Conservation (phyloP, 495 filamentous ascomycete genomes). For the Penicillium paxilli region DNA sequence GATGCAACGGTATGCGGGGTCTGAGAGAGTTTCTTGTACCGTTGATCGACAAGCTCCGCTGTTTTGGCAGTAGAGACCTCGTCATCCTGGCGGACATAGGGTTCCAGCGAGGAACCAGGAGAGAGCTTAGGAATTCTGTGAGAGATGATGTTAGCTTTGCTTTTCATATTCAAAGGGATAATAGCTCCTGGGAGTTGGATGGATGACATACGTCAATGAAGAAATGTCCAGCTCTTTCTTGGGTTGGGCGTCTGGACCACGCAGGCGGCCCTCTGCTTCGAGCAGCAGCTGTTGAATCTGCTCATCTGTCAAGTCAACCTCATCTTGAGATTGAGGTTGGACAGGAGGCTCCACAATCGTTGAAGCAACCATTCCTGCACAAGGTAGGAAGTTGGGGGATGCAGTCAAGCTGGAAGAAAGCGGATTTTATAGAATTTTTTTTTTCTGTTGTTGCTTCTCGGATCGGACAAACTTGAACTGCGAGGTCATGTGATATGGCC, state of each 20-base stretch:
- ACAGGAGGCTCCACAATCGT: constrained; percentile 2
- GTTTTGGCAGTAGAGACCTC: constrained; percentile 49
- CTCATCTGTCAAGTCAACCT: constrained; percentile 46
- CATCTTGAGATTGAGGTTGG: constrained; percentile 18
- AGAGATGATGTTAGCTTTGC: not conserved
- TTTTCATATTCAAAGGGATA: too few relatives aligned
- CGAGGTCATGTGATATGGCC: constrained; percentile 15
- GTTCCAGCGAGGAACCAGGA: constrained; percentile 32
- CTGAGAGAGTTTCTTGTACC: constrained; percentile 44
- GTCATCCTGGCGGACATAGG: constrained; percentile 50
- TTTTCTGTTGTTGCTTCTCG: constrained; percentile 22
- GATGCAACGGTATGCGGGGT: constrained; percentile 39
- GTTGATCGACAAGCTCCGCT: constrained; percentile 39
- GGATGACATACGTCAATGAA: constrained; percentile 23
- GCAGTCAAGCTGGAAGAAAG: constrained; percentile 1
- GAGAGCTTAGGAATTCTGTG: constrained; percentile 49
- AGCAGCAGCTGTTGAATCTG: constrained; percentile 62
- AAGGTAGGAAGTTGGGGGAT: constrained; percentile 13
- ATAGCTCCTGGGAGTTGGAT: not conserved
- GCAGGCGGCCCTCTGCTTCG: constrained; percentile 63
- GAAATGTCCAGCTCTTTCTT: constrained; percentile 8
- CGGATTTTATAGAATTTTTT: constrained; percentile 28
- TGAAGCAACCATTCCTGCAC: constrained; percentile 22
- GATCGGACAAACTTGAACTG: constrained; percentile 21
- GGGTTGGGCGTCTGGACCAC: constrained; percentile 16